Percentiles rank a stretch among this genome's conserved stretches.
These are phyloP conservation scores for Tuctoria greenei DNA, from an alignment of 176 grass and related monocot species.

Conservation along the genomic window DNA sequence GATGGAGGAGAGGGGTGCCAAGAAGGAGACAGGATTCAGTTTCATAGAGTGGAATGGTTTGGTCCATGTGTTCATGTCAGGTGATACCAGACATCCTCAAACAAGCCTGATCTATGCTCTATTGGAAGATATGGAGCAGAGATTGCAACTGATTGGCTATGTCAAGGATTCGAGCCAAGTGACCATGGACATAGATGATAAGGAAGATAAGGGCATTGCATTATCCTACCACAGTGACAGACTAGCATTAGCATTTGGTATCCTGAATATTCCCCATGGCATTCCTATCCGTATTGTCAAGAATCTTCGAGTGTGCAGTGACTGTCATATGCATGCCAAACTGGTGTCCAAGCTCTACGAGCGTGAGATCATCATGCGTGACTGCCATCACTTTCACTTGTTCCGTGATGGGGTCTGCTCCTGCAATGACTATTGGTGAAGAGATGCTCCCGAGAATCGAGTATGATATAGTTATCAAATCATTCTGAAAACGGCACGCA, in stretches of 20 bases:
- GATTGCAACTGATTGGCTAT: constrained; percentile 31
- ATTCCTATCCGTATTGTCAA: constrained; percentile 35
- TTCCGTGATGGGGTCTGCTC: constrained; percentile 41
- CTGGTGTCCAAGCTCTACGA: constrained; percentile 37
- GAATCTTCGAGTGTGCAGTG: constrained; percentile 42
- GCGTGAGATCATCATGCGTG: constrained; percentile 39
- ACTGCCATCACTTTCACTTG: constrained; percentile 37
- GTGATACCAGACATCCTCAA: constrained; percentile 12
- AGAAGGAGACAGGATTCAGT: constrained; percentile 55
- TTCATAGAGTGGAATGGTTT: constrained; percentile 55
- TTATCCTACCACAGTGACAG: constrained; percentile 40
- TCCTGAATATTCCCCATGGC: constrained; percentile 25
- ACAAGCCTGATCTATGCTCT: constrained; percentile 30
- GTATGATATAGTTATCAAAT: not conserved
- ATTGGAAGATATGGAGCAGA: constrained; percentile 31
- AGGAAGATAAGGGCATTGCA: constrained; percentile 36
- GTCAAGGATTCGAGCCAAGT: constrained; percentile 43
- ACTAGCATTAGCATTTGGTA: constrained; percentile 43
- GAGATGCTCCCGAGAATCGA: not conserved
- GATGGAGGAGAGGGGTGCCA: constrained; percentile 53
- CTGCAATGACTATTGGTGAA: constrained; percentile 51
- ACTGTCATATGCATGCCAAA: constrained; percentile 33
- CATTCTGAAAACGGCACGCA: not conserved
- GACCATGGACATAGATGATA: constrained; percentile 33
- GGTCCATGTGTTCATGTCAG: constrained; percentile 31